A percentile compares a stretch with the other conserved stretches of the same genome.
phyloP scores from a whole-genome alignment of 352 stramenopile genomes.

The Phytophthora niederhauseri region DNA sequence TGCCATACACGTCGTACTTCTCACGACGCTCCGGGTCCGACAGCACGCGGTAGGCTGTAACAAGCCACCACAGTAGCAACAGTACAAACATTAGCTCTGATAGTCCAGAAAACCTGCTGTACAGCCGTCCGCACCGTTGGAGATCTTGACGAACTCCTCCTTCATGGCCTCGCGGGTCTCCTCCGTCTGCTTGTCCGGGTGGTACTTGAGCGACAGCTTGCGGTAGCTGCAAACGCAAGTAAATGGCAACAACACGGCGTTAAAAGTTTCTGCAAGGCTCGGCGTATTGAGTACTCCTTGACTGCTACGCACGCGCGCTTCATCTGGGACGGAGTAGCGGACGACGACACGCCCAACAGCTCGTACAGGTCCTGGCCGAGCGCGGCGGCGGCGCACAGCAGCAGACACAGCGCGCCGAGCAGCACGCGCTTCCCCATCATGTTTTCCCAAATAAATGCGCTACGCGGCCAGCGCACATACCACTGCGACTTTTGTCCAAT shows the following conservation, averaged over 20 bases:
- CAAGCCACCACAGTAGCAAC: conserved; percentile 1
- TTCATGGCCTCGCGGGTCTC: conserved; percentile 64
- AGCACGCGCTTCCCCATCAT: conserved; percentile 33
- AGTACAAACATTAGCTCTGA: not conserved
- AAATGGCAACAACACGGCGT: conserved; percentile 7
- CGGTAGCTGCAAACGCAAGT: conserved; percentile 65
- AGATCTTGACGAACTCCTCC: conserved; percentile 80
- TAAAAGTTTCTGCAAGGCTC: not conserved
- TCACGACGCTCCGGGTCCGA: conserved; percentile 74
- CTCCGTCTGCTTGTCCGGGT: conserved; percentile 94
- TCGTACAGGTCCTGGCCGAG: conserved; percentile 73
- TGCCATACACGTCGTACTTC: conserved; percentile 84
- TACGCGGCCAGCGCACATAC: not conserved
- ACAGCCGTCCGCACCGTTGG: conserved; percentile 51
- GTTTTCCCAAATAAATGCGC: too few relatives aligned
- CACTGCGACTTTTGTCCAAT: conserved; percentile 22
- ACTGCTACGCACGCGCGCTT: conserved; percentile 65
- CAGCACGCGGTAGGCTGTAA: conserved; percentile 71
- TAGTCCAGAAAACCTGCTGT: not conserved
- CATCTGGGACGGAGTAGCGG: conserved; percentile 59
- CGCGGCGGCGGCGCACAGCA: conserved; percentile 43
- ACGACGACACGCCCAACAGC: conserved; percentile 63
- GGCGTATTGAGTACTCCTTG: not conserved
- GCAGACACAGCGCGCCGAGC: conserved; percentile 47
- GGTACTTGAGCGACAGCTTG: conserved; percentile 94